Base-by-base conservation (phyloP, 179 eudicot genomes). In the Dionaea muscipula region DNA sequence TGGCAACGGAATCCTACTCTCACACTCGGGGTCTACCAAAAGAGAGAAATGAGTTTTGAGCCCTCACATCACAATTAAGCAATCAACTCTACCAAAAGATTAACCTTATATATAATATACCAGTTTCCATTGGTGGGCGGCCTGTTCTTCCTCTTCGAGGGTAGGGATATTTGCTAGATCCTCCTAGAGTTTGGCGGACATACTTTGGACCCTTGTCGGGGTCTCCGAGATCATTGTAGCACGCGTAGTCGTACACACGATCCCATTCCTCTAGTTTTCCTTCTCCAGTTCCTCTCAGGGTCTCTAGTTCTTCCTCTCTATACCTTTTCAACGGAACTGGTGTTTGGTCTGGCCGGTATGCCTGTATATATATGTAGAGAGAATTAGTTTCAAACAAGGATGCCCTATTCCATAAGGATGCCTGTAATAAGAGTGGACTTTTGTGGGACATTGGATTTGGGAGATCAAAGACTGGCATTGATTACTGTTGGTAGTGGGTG, bases 111-210 rank as follows among this genome's bases (percentile, higher is more conserved):
- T n/a, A n/a, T n/a, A n/a, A n/a, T n/a, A n/a, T n/a, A 88, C 97
- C 95, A 55, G 74, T 64, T 35, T 72, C 61, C 47, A 85, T 56
- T 14, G 81, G 75, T 21, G 78, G 66, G 10, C 98, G 82, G 28
- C 91, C 77, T 0, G 98, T 81, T 56, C 91, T 78, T 44, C 77
- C 94, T 56, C 98, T 78, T 1, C 98, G 87, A 54, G 98, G 98
- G 61, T 84, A 90, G 37, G 98, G 98, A 63, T 52, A 75, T 25
- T 86, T 77, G 0, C 66, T 0, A 1, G 95, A 81, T 0, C 98
- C 98, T 39, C 98, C 98, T 31, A 84, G 87, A 11, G 80, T 68
- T 0, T 86, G 84, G 37, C 98, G 75, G 12, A 23, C 74, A 58
- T 77, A 69, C 37, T 83, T 48, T 13, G 68, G 17, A 19, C 80